These are phyloP conservation scores for Solanum pinnatisectum DNA, from an alignment of 257 asterid genomes.

Conservation along the genomic window DNA sequence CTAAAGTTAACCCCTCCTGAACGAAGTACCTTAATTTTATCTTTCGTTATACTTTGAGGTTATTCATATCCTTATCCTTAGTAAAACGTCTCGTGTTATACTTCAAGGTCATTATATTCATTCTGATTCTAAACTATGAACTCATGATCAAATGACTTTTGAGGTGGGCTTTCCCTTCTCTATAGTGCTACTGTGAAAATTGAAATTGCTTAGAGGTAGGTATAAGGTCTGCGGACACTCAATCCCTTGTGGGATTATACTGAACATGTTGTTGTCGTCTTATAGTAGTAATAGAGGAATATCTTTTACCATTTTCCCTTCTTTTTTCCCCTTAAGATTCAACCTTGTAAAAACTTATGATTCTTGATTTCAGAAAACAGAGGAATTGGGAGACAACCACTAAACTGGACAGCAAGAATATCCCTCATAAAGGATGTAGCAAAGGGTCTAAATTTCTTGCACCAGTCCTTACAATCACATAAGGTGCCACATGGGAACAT, in stretches of 20 bases:
- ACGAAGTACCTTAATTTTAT: background rate
- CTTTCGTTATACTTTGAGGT: background rate
- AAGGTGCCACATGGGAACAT: slow-evolving; percentile 64
- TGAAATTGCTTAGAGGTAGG: background rate
- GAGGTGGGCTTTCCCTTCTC: background rate
- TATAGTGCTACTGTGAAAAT: background rate
- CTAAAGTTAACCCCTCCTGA: background rate
- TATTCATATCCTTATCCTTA: background rate
- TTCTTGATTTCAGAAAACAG: slow-evolving; percentile 30
- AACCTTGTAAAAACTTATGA: background rate
- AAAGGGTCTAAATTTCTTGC: slow-evolving; percentile 37
- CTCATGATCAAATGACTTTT: background rate
- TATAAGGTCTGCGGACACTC: background rate
- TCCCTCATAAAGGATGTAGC: slow-evolving; percentile 51
- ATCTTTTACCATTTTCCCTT: background rate
- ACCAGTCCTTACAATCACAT: slow-evolving; percentile 21
- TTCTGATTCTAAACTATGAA: background rate
- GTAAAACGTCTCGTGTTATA: background rate
- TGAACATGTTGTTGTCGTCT: background rate
- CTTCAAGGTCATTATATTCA: background rate
- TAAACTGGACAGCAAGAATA: slow-evolving; percentile 49
- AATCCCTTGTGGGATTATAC: background rate
- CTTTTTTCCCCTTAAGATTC: background rate
- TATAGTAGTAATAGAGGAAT: background rate
- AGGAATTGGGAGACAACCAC: slow-evolving; percentile 30